Conservation (phyloP, 78 protist species). For the Cyanophora paradoxa region DNA sequence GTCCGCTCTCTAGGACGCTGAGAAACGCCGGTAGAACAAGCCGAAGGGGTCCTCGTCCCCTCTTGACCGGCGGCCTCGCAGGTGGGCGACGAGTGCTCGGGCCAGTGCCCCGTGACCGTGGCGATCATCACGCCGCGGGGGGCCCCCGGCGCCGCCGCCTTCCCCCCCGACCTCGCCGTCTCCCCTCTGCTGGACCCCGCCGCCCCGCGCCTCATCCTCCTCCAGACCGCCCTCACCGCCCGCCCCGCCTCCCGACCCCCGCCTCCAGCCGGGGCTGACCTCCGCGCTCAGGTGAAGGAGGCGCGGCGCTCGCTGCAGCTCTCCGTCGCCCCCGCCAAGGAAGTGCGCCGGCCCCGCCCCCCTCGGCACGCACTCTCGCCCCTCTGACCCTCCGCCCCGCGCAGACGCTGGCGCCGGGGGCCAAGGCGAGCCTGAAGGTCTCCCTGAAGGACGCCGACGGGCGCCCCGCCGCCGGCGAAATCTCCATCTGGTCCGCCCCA, state of each 20-base stretch:
- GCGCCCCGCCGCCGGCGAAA: background rate
- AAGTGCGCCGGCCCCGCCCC: too few species aligned
- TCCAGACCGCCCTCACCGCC: too few species aligned
- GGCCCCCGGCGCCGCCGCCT: background rate
- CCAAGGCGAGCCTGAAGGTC: background rate
- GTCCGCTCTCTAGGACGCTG: too few species aligned
- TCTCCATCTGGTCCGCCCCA: too few species aligned
- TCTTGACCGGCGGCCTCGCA: too few species aligned
- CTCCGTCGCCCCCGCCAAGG: background rate
- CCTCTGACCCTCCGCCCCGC: too few species aligned
- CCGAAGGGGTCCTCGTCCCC: too few species aligned
- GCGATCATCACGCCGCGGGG: background rate
- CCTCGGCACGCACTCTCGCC: too few species aligned
- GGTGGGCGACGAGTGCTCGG: background rate
- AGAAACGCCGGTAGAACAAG: too few species aligned
- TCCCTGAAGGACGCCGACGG: background rate
- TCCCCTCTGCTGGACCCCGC: background rate
- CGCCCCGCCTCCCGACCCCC: background rate
- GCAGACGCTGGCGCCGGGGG: background rate
- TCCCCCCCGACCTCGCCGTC: background rate
- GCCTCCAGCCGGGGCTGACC: too few species aligned
- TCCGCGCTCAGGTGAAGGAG: too few species aligned
- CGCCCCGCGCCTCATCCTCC: background rate
- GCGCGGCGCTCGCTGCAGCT: too few species aligned
- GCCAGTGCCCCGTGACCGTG: background rate